Evolutionary conservation across 2,329 filamentous ascomycete species (phyloP), one percentile per base, ranked within the genome.

Genomic region (Pseudocercospora ulei): DNA sequence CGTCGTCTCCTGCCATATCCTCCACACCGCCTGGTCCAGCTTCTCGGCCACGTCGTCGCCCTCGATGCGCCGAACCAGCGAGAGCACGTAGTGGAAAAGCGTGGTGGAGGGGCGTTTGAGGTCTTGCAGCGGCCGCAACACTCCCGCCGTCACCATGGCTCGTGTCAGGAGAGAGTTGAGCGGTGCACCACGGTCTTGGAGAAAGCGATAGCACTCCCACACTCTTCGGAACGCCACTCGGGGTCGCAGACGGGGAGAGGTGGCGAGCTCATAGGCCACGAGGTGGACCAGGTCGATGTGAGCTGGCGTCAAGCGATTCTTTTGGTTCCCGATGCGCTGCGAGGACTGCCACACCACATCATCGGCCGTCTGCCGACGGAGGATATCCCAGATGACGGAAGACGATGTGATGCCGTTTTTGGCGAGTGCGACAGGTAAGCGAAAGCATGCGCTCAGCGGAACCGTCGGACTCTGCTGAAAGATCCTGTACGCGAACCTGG

Each of bases 81-180:
- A 44, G 26, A 70, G 47, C 4, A 73, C 62, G 51, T 64, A 72
- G 19, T 54, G 48, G 38, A 69, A 58, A 40, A 60, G 58, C 17
- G 46, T 46, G 0, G 48, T 50, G 2, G 43, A 16, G 3, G 70
- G 54, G 14, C 50, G 50, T 2, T 50, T 42, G 1, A 61, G 60
- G 19, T 59, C 57, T 12, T 61, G 54, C 9, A 67, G 58, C 23
- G 60, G 64, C 9, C 68, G 58, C 14, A 64, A 56, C 14, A 73
- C 57, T 9, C 67, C 70, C 13, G 67, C 65, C 47, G 66, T 61
- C 40, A 71, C 69, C 50, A 75, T 48, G 0, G 71, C 68, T 19
- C 66, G 63, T 4, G 62, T 63, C 41, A 75, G 56, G 2, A 60
- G 46, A 1, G 64, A 59, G 11, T 57, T 55, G 9, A 72, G 52